Percentiles rank a stretch among this genome's conserved stretches.
These are phyloP conservation scores for Trypanosoma vivax DNA, from an alignment of 208 protist genomes.

Conservation along the genomic window DNA sequence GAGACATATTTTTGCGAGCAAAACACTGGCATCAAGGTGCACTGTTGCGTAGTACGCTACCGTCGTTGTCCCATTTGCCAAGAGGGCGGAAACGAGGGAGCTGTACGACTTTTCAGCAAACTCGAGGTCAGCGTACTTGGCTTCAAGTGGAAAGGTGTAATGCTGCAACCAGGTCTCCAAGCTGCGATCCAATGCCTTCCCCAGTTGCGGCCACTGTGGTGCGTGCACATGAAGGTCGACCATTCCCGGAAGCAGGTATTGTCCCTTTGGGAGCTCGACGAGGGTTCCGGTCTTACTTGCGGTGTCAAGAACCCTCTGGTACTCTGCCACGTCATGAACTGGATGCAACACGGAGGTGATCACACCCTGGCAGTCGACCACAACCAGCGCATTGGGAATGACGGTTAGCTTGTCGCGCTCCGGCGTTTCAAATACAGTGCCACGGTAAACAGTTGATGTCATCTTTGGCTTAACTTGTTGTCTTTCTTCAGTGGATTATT, in stretches of 20 bases:
- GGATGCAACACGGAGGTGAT: no score
- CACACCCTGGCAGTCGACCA: no score
- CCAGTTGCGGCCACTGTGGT: slow-evolving; percentile 86
- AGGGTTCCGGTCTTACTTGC: not conserved
- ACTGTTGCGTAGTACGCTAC: slow-evolving; percentile 88
- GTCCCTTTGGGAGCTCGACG: slow-evolving; percentile 1
- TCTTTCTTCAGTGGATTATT: no score
- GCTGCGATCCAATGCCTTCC: slow-evolving; percentile 76
- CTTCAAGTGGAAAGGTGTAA: slow-evolving; percentile 91
- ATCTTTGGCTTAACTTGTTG: no score
- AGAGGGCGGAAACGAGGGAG: slow-evolving; percentile 53
- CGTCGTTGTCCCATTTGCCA: slow-evolving; percentile 90
- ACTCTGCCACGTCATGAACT: no score
- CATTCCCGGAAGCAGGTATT: slow-evolving; percentile 85
- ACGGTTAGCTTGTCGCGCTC: no score
- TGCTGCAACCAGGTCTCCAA: slow-evolving; percentile 90
- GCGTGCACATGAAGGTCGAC: slow-evolving; percentile 93
- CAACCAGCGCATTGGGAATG: no score
- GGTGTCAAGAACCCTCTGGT: not conserved
- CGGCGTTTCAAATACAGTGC: no score
- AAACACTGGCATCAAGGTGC: slow-evolving; percentile 67
- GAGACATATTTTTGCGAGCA: slow-evolving; percentile 72
- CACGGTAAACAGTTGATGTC: no score
- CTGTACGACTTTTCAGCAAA: slow-evolving; percentile 73
- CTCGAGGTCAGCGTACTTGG: slow-evolving; percentile 61